Conservation (phyloP, 176 grass and related monocot species). For the Juncus inflexus region DNA sequence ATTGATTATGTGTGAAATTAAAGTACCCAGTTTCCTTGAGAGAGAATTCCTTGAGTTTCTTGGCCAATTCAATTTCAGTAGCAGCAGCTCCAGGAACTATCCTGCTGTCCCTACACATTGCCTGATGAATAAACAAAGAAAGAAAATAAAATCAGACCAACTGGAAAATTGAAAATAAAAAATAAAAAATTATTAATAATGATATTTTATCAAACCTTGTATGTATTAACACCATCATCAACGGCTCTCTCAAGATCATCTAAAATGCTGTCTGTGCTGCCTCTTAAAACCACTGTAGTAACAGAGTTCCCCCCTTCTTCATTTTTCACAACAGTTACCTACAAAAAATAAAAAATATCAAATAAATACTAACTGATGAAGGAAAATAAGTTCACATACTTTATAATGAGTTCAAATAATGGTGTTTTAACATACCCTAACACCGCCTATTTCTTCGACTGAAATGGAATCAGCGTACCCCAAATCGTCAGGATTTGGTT, state of each 20-base stretch:
- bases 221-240: constrained; percentile 94
- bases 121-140: constrained; percentile 33
- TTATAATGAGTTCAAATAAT: constrained; percentile 5
- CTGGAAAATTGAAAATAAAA: neutral
- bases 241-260: constrained; percentile 97
- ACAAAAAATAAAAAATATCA: constrained; percentile 7
- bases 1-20: neutral
- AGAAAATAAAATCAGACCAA: constrained; percentile 11
- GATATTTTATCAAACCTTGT: constrained; percentile 52
- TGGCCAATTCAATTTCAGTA: constrained; percentile 83
- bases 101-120: constrained; percentile 90
- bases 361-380: constrained; percentile 14
- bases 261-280: constrained; percentile 90
- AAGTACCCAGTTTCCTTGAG: constrained; percentile 91
- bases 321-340: constrained; percentile 86
- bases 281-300: constrained; percentile 74
- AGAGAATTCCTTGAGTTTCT: constrained; percentile 82
- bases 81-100: constrained; percentile 91
- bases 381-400: neutral
- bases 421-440: constrained; percentile 38
- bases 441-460: constrained; percentile 83
- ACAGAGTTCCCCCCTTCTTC: constrained; percentile 82
- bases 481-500: constrained; percentile 68
- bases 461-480: constrained; percentile 86
- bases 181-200: neutral